Evolutionary conservation across 148 eudicot species (phyloP).

Genomic region (Rhododendron simsii): DNA sequence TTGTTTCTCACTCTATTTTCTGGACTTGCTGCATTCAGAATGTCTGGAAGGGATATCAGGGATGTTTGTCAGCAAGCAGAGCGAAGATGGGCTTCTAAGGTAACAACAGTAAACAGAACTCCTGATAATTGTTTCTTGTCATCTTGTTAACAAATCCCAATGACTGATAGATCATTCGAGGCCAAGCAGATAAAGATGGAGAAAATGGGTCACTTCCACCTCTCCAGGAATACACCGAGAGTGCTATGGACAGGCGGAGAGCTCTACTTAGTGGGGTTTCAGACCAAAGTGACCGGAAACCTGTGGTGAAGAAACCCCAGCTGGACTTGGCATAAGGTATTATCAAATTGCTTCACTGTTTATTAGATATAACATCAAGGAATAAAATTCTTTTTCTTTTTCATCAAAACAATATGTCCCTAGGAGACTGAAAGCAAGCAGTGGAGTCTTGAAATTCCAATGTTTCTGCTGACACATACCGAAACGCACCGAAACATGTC

Average conservation of each 20-base stretch:
- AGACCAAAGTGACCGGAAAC: slow-evolving; percentile 33
- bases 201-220: slow-evolving; percentile 68
- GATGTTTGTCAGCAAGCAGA: slow-evolving; percentile 97
- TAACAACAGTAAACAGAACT: slow-evolving; percentile 20
- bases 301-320: slow-evolving; percentile 41
- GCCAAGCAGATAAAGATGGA: slow-evolving; percentile 42
- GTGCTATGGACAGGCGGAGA: slow-evolving; percentile 49
- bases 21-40: slow-evolving; percentile 34
- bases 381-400: neutral
- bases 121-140: neutral
- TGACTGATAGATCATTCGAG: slow-evolving; percentile 58
- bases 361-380: neutral
- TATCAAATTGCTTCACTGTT: neutral
- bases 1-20: slow-evolving; percentile 7
- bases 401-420: neutral
- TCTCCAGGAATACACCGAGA: slow-evolving; percentile 55
- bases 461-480: neutral
- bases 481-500: neutral
- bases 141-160: neutral
- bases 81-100: slow-evolving; percentile 98
- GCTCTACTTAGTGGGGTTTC: slow-evolving; percentile 36
- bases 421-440: neutral
- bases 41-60: slow-evolving; percentile 91
- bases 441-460: neutral
- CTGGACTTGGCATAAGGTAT: slow-evolving; percentile 35